phyloP scores from a whole-genome alignment of 148 eudicot species.

The Fagopyrum homotropicum region DNA sequence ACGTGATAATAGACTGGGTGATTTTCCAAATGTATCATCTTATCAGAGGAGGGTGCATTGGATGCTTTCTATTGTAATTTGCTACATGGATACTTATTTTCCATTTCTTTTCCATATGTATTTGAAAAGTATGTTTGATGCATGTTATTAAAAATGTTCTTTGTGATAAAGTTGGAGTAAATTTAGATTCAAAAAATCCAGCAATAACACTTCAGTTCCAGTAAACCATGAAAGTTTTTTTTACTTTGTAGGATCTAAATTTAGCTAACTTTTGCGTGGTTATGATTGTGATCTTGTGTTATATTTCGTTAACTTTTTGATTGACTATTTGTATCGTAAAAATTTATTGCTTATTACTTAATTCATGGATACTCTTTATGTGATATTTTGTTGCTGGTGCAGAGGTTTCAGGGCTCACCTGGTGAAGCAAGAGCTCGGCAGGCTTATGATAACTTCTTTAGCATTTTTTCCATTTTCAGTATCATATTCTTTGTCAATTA shows the following conservation, averaged over 20 bases:
- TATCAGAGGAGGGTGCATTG: not conserved
- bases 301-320: not conserved
- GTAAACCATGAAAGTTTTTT: not conserved
- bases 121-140: not conserved
- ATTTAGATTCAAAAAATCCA: not conserved
- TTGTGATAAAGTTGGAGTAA: not conserved
- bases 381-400: conserved; percentile 11
- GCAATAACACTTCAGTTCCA: not conserved
- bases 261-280: not conserved
- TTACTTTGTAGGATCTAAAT: not conserved
- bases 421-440: conserved; percentile 36
- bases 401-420: conserved; percentile 42
- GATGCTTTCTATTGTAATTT: not conserved
- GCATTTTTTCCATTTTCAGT: conserved; percentile 61
- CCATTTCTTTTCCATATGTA: not conserved
- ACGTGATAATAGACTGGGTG: not conserved
- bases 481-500: conserved; percentile 78
- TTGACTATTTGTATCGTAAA: not conserved
- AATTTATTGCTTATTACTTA: not conserved
- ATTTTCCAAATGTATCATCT: not conserved
- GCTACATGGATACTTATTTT: not conserved
- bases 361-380: not conserved
- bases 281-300: not conserved
- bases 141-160: not conserved
- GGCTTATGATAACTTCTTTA: conserved; percentile 63